A percentile compares a stretch with the other conserved stretches of the same genome.
Conservation (phyloP, 116 monocot species). For the Phalaenopsis hybrid region DNA sequence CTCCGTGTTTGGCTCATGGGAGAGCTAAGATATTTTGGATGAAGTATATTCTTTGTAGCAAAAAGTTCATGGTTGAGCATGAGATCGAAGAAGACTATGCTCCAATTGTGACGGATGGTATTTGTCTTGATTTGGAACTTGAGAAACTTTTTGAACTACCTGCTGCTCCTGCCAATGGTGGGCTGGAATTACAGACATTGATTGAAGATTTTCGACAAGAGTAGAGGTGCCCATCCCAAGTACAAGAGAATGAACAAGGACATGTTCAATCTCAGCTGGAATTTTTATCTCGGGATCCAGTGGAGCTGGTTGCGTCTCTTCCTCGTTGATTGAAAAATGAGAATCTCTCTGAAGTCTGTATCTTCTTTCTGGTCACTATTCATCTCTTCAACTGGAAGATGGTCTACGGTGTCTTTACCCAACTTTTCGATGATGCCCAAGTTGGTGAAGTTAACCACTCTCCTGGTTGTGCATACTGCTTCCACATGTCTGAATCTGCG, state of each 20-base stretch:
- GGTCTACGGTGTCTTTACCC: too few relatives aligned
- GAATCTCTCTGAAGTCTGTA: too few relatives aligned
- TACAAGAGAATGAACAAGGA: conserved; percentile 36
- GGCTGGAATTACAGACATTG: conserved; percentile 18
- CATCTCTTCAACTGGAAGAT: too few relatives aligned
- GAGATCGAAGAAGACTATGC: conserved; percentile 24
- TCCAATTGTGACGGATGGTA: conserved; percentile 30
- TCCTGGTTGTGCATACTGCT: too few relatives aligned
- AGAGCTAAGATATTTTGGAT: conserved; percentile 29
- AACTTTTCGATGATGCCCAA: too few relatives aligned
- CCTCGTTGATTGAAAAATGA: too few relatives aligned
- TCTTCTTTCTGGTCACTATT: too few relatives aligned
- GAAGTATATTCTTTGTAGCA: conserved; percentile 21
- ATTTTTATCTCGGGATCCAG: too few relatives aligned
- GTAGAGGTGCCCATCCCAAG: conserved; percentile 46
- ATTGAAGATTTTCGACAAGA: conserved; percentile 44
- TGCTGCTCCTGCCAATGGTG: conserved; percentile 48
- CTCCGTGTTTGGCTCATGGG: conserved; percentile 24
- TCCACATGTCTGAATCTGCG: too few relatives aligned
- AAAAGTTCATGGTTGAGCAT: conserved; percentile 31
- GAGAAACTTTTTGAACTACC: conserved; percentile 32
- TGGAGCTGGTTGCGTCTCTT: too few relatives aligned
- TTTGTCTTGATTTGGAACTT: conserved; percentile 27
- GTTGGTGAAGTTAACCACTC: too few relatives aligned
- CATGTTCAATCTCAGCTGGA: conserved; percentile 36